A percentile compares a stretch with the other conserved stretches of the same genome.
Conservation (phyloP, 768 basidiomycete genomes). For the Mycena crocata region DNA sequence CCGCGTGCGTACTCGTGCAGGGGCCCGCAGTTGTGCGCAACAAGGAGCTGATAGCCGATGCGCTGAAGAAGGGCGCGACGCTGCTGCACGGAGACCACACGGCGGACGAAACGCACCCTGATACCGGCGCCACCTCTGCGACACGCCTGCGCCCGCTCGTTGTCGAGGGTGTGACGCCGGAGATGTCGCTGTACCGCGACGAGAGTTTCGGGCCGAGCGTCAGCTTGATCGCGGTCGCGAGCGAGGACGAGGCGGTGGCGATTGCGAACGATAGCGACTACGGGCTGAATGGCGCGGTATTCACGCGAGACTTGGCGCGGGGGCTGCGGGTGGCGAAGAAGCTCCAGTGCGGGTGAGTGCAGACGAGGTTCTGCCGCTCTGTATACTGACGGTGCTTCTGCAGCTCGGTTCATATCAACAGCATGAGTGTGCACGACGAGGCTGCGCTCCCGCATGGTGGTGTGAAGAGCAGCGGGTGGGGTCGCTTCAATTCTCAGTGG, state of each 20-base stretch:
- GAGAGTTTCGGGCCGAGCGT: constrained; percentile 36
- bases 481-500: constrained; percentile 28
- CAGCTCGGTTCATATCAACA: constrained; percentile 31
- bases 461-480: constrained; percentile 31
- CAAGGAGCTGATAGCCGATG: constrained; percentile 26
- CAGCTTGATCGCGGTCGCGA: constrained; percentile 25
- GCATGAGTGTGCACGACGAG: constrained; percentile 32
- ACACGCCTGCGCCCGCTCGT: constrained; percentile 24
- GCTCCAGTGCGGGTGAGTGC: constrained; percentile 30
- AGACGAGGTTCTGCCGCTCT: neutral
- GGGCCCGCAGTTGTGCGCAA: constrained; percentile 24
- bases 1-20: constrained; percentile 26
- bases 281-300: constrained; percentile 30
- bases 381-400: neutral
- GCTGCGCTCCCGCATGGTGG: constrained; percentile 30
- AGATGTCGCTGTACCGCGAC: constrained; percentile 28
- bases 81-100: constrained; percentile 29
- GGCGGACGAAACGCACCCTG: constrained; percentile 25
- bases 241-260: constrained; percentile 31
- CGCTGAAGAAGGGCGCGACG: constrained; percentile 28
- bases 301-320: constrained; percentile 26
- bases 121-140: constrained; percentile 20
- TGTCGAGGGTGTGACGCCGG: constrained; percentile 30
- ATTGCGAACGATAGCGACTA: constrained; percentile 32
- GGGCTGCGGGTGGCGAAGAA: constrained; percentile 29